These are phyloP conservation scores for Colletotrichum sansevieriae DNA, from an alignment of 2,329 filamentous ascomycete species.

Conservation along the genomic window DNA sequence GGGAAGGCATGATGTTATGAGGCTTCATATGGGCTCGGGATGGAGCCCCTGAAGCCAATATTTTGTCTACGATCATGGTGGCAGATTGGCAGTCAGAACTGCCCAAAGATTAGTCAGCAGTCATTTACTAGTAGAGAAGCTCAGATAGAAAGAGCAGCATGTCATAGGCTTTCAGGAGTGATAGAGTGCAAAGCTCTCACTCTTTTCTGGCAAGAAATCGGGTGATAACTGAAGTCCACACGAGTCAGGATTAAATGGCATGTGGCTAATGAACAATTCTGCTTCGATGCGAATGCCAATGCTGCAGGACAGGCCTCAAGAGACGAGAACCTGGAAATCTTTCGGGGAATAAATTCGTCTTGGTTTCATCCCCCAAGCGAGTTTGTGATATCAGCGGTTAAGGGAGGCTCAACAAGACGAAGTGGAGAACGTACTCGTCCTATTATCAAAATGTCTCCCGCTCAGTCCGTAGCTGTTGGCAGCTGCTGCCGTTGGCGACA, in stretches of 20 bases:
- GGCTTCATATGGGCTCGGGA: conserved; percentile 28
- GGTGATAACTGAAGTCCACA: background rate
- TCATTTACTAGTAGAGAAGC: background rate
- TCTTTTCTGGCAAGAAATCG: background rate
- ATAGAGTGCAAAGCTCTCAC: conserved; percentile 12
- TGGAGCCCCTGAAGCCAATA: conserved; percentile 20
- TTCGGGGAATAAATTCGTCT: background rate
- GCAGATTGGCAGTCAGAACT: conserved; percentile 12
- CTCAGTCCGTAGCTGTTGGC: background rate
- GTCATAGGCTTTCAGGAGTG: conserved; percentile 16
- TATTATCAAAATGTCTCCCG: conserved; percentile 1
- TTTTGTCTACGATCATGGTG: background rate
- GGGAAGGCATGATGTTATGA: conserved; percentile 32
- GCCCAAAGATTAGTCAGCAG: background rate
- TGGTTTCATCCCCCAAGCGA: background rate
- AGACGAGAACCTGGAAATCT: background rate
- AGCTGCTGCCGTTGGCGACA: no score
- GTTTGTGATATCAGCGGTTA: background rate
- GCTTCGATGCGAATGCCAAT: background rate
- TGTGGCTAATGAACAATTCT: background rate
- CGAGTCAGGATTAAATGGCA: conserved; percentile 13
- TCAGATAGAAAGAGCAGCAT: conserved; percentile 10
- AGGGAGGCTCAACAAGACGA: background rate
- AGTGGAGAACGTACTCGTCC: background rate
- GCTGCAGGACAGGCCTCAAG: background rate